phyloP scores from a whole-genome alignment of 169 alveolate species.

The Plasmodium yoelii region DNA sequence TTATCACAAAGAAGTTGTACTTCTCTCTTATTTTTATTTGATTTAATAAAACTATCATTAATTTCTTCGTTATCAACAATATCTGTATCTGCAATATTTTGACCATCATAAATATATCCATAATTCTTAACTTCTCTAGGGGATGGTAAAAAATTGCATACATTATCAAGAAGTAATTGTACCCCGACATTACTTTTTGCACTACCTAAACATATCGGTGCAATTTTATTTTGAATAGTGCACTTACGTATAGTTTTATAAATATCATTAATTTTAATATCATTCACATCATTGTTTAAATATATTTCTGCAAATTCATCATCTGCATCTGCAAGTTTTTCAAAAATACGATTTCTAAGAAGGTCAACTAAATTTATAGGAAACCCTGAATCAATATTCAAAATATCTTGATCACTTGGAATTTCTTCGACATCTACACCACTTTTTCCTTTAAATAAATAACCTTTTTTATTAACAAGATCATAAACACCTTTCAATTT shows the following conservation, averaged over 20 bases:
- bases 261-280: conserved; percentile 77
- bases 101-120: conserved; percentile 72
- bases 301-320: conserved; percentile 93
- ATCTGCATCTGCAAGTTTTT: conserved; percentile 94
- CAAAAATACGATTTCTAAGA: conserved; percentile 84
- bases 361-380: conserved; percentile 44
- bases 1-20: conserved; percentile 69
- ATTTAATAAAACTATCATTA: conserved; percentile 77
- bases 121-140: conserved; percentile 86
- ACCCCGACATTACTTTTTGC: conserved; percentile 96
- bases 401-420: conserved; percentile 88
- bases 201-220: conserved; percentile 96
- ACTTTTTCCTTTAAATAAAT: conserved; percentile 90
- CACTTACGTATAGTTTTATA: conserved; percentile 83
- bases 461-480: conserved; percentile 87
- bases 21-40: conserved; percentile 69
- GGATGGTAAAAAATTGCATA: conserved; percentile 93
- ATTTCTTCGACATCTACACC: conserved; percentile 86
- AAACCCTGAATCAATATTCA: conserved; percentile 29
- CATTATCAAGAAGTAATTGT: conserved; percentile 94
- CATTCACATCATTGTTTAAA: conserved; percentile 85
- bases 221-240: conserved; percentile 83
- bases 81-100: neutral
- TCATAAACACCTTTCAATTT: conserved; percentile 94
- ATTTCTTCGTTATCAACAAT: neutral